Conservation (phyloP, 164 flowering plant species). For the Vitis rupestris region DNA sequence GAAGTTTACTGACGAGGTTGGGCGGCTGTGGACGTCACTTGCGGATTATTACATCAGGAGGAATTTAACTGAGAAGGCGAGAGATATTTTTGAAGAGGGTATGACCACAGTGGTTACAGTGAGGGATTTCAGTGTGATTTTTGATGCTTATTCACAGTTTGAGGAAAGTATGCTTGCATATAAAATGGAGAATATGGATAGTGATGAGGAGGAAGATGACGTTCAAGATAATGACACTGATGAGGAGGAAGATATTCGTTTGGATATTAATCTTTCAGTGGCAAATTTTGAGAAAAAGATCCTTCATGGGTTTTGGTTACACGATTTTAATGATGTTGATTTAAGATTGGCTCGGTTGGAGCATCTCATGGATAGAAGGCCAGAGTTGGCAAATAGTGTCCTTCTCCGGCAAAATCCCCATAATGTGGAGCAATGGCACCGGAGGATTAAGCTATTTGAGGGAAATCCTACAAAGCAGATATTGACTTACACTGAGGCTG, state of each 20-base stretch:
- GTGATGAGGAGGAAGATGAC: slow-evolving; percentile 55
- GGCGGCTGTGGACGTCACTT: slow-evolving; percentile 88
- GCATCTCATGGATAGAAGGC: slow-evolving; percentile 77
- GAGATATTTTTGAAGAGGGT: slow-evolving; percentile 95
- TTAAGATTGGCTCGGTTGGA: slow-evolving; percentile 79
- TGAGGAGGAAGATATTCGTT: slow-evolving; percentile 37
- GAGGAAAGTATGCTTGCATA: slow-evolving; percentile 78
- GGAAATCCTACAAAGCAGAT: slow-evolving; percentile 82
- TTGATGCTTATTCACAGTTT: slow-evolving; percentile 82
- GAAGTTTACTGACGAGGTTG: slow-evolving; percentile 93
- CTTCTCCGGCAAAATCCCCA: slow-evolving; percentile 95
- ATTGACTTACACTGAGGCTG: slow-evolving; percentile 89
- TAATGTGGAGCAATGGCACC: slow-evolving; percentile 97
- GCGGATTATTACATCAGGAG: slow-evolving; percentile 88
- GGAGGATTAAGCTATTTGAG: slow-evolving; percentile 87
- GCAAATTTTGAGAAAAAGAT: slow-evolving; percentile 51
- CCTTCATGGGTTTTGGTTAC: slow-evolving; percentile 68
- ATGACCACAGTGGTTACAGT: slow-evolving; percentile 83
- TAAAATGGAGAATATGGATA: slow-evolving; percentile 64
- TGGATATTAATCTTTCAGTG: slow-evolving; percentile 41
- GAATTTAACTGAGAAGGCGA: slow-evolving; percentile 73
- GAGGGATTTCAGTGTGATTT: slow-evolving; percentile 87
- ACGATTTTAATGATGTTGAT: slow-evolving; percentile 76
- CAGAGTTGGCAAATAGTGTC: slow-evolving; percentile 90
- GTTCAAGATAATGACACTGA: slow-evolving; percentile 25